Percentiles rank a stretch among this genome's conserved stretches.
These are phyloP conservation scores for Yarrowia deformans DNA, from an alignment of 805 yeast genomes.

Conservation along the genomic window DNA sequence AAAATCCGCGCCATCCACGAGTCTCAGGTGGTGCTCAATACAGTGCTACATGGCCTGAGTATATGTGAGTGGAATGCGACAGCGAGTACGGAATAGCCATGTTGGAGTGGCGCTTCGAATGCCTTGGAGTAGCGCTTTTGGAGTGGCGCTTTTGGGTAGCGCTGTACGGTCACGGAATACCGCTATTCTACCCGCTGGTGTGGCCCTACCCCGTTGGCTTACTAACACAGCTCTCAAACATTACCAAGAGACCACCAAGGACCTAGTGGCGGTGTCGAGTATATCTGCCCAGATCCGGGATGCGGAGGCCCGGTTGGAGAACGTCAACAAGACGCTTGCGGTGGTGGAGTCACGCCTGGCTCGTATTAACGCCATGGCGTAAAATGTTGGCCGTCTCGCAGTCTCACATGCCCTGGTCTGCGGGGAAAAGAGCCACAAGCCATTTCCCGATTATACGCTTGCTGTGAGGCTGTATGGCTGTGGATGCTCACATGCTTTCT, in stretches of 20 bases:
- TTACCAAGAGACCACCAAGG: conserved; percentile 21
- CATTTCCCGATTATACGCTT: conserved; percentile 24
- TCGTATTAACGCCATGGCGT: neutral
- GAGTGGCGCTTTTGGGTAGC: too few relatives aligned
- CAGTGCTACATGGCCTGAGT: conserved; percentile 41
- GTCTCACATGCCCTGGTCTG: conserved; percentile 2
- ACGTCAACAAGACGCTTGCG: conserved; percentile 41
- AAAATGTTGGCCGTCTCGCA: neutral
- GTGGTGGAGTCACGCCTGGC: conserved; percentile 42
- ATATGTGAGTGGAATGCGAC: conserved; percentile 40
- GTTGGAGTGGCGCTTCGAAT: too few relatives aligned
- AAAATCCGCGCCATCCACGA: conserved; percentile 44
- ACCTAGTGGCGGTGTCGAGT: conserved; percentile 19
- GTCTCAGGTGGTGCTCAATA: conserved; percentile 43
- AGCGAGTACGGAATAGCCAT: too few relatives aligned
- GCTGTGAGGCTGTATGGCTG: neutral
- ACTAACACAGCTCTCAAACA: conserved; percentile 27
- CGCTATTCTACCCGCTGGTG: too few relatives aligned
- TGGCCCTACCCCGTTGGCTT: too few relatives aligned
- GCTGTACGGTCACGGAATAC: too few relatives aligned
- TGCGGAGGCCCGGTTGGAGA: conserved; percentile 41
- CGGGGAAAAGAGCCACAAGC: conserved; percentile 34
- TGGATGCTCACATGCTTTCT: neutral
- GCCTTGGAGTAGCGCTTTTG: too few relatives aligned
- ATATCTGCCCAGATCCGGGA: conserved; percentile 33